Conservation (phyloP, 2,329 filamentous ascomycete species). For the Trichothecium sympodiale region DNA sequence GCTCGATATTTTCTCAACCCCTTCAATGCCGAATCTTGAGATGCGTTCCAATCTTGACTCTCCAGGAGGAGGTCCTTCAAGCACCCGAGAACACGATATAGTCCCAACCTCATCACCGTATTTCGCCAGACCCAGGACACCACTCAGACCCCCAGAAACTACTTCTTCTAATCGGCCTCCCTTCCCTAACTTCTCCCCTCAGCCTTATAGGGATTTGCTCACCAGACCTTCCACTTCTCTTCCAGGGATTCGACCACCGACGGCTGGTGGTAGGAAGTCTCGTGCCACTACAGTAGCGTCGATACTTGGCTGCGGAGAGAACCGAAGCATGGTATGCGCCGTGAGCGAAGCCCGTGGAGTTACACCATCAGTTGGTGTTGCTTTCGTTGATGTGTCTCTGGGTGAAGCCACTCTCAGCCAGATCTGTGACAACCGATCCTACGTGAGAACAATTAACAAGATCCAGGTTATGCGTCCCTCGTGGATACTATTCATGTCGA, state of each 20-base stretch:
- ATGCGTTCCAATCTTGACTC: too few relatives aligned
- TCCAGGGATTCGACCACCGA: conserved; percentile 20
- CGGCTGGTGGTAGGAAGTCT: conserved; percentile 33
- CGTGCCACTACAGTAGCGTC: conserved; percentile 21
- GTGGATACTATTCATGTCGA: conserved; percentile 66
- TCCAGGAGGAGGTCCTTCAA: too few relatives aligned
- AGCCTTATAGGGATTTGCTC: background rate
- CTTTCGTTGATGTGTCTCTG: conserved; percentile 78
- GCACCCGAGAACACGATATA: too few relatives aligned
- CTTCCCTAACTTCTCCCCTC: too few relatives aligned
- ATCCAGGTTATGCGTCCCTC: conserved; percentile 70
- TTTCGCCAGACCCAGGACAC: too few relatives aligned
- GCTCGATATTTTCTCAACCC: too few relatives aligned
- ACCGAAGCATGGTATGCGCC: conserved; percentile 75
- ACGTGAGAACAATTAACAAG: conserved; percentile 80
- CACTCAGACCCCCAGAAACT: background rate
- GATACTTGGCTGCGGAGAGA: conserved; percentile 33
- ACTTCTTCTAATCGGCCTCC: too few relatives aligned
- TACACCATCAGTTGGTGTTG: conserved; percentile 71
- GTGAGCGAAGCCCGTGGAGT: conserved; percentile 81
- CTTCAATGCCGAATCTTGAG: too few relatives aligned
- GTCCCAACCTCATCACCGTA: too few relatives aligned
- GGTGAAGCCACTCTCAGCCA: conserved; percentile 80
- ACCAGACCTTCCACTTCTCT: conserved; percentile 9
- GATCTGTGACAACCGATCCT: conserved; percentile 88